Evolutionary conservation across 805 yeast species (phyloP).

Genomic region (Candida ascalaphidarum): DNA sequence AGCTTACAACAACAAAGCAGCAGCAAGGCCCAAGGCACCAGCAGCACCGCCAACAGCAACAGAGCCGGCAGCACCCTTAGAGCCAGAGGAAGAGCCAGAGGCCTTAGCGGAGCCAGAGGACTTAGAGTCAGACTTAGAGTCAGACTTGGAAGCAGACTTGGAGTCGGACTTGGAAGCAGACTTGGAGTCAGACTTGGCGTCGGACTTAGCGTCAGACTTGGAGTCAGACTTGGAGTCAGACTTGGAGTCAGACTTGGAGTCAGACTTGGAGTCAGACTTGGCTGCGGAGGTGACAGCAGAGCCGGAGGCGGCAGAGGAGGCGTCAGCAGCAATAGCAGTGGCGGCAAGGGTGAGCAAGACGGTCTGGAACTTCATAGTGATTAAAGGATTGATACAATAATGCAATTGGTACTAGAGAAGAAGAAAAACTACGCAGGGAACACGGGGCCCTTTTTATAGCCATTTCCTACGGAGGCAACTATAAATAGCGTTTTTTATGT

Average conservation of each 20-base stretch:
- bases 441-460: too few relatives aligned
- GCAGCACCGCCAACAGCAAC: constrained; percentile 8
- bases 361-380: constrained; percentile 7
- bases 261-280: constrained; percentile 2
- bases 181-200: constrained; percentile 1
- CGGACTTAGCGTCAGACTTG: constrained; percentile 1
- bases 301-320: constrained; percentile 1
- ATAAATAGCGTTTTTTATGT: too few relatives aligned
- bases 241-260: constrained; percentile 1
- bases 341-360: constrained; percentile 3
- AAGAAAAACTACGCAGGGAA: too few relatives aligned
- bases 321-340: constrained; percentile 2
- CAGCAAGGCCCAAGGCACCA: constrained; percentile 16
- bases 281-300: constrained; percentile 3
- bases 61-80: constrained; percentile 2
- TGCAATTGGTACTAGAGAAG: too few relatives aligned
- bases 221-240: constrained; percentile 1
- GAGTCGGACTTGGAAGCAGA: constrained; percentile 2
- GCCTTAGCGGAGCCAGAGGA: neutral
- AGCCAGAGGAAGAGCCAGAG: constrained; percentile 1
- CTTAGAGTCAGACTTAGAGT: constrained; percentile 1
- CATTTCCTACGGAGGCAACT: too few relatives aligned
- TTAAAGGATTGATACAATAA: neutral
- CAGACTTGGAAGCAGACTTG: constrained; percentile 1
- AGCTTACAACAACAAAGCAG: constrained; percentile 17